Evolutionary conservation across 176 grass and related monocot genomes (phyloP).

Genomic region (Puccinellia tenuiflora): DNA sequence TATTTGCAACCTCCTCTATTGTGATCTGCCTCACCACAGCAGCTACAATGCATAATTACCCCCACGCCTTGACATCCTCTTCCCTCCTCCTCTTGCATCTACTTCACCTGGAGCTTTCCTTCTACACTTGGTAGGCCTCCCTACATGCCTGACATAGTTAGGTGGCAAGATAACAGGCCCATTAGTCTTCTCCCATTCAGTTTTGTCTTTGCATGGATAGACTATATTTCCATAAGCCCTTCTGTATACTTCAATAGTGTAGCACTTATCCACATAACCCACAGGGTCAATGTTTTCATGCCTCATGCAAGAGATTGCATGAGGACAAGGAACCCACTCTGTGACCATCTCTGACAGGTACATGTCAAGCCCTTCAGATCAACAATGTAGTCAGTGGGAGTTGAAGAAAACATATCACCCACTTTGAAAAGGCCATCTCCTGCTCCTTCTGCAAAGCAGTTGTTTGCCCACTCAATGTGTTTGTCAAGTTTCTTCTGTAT

Average conservation of each 20-base stretch:
- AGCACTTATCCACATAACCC: too few relatives aligned
- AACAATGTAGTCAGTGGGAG: background rate
- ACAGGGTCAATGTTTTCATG: background rate
- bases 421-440: background rate
- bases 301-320: background rate
- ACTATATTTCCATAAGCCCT: too few relatives aligned
- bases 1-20: background rate
- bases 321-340: background rate
- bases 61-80: background rate
- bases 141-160: background rate
- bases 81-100: background rate
- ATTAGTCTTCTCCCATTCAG: background rate
- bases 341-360: background rate
- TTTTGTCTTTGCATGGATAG: background rate
- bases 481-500: background rate
- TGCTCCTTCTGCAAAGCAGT: background rate
- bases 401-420: background rate
- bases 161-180: background rate
- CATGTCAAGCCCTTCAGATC: background rate
- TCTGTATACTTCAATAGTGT: background rate
- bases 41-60: background rate
- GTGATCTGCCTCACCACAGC: background rate
- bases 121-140: background rate
- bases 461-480: background rate
- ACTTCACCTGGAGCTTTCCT: background rate